Evolutionary conservation across 257 asterid genomes (phyloP), one percentile per base, ranked within the genome.

Genomic region (Nicotiana paniculata): DNA sequence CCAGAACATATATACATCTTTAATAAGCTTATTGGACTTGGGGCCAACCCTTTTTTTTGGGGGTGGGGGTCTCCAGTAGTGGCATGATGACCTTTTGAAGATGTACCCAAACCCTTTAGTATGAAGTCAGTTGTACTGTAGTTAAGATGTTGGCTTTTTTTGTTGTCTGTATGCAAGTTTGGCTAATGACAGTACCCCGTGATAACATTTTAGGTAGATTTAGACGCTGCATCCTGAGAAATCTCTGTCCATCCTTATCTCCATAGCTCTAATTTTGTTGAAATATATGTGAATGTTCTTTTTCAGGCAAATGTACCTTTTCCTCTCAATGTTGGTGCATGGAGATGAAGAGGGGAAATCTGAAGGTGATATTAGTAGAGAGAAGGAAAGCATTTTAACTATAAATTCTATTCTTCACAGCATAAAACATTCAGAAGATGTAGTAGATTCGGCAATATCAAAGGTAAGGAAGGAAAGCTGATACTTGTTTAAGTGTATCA

Each of bases 311-410:
- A 83, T 93, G 86, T 82, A 93, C 85, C 78, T 91, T 76, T 92
- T 96, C 89, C 92, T 96, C 79, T 93, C 99, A 63, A 92, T 91
- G 99, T 91, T 96, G 90, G 89, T 93, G 88, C 93, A 89, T 65
- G 96, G 90, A 77, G 95, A 93, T 78, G 95, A 88, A 83, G 98
- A 92, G 67, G 91, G 92, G 46, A 93, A 93, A 86, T 86, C 92
- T 81, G 94, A 93, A 85, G 83, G 70, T 86, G 82, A 77, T 85
- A 77, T 80, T 81, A 89, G 85, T 90, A 95, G 87, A 88, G 93
- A 93, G 85, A 92, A 90, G 90, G 98, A 93, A 78, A 92, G 89
- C 67, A 80, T 91, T 80, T 88, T 92, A 16, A 82, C 88, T 53
- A 80, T 96, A 82, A 77, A 85, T 81, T 90, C 98, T 11, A 88